Percentiles rank a stretch among this genome's conserved stretches.
phyloP scores from a whole-genome alignment of 1,284 basidiomycete species.

The Malassezia sympodialis region DNA sequence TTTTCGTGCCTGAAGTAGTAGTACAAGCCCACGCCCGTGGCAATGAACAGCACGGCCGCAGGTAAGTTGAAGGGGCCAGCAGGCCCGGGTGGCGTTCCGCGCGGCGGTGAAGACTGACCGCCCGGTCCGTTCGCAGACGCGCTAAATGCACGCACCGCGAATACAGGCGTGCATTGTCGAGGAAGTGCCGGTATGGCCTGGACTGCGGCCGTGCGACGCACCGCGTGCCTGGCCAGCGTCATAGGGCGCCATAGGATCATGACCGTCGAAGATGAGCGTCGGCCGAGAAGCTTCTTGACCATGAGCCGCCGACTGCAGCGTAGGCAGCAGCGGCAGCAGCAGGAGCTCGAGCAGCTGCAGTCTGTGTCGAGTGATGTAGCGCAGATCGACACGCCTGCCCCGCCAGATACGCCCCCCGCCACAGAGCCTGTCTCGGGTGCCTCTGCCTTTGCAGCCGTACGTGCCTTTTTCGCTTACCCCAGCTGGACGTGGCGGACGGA shows the following conservation, averaged over 20 bases:
- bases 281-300: not conserved
- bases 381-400: not conserved
- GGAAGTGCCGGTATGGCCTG: not conserved
- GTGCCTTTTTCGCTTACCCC: not conserved
- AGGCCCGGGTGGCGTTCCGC: not conserved
- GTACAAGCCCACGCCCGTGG: conserved; percentile 70
- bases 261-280: not conserved
- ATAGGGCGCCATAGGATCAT: not conserved
- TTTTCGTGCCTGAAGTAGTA: conserved; percentile 86
- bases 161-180: not conserved
- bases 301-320: conserved; percentile 40
- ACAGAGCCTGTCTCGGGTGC: not conserved
- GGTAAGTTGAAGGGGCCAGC: conserved; percentile 65
- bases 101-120: not conserved
- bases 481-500: conserved; percentile 12
- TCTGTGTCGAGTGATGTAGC: not conserved
- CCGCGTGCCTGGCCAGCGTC: not conserved
- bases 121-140: not conserved
- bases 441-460: conserved; percentile 26
- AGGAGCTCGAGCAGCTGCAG: conserved; percentile 34
- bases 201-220: not conserved
- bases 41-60: conserved; percentile 70
- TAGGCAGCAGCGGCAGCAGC: conserved; percentile 35
- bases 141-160: not conserved
- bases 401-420: not conserved